A percentile compares a stretch with the other conserved stretches of the same genome.
Conservation (phyloP, 2,329 filamentous ascomycete species). For the Davidsoniella eucalypti region DNA sequence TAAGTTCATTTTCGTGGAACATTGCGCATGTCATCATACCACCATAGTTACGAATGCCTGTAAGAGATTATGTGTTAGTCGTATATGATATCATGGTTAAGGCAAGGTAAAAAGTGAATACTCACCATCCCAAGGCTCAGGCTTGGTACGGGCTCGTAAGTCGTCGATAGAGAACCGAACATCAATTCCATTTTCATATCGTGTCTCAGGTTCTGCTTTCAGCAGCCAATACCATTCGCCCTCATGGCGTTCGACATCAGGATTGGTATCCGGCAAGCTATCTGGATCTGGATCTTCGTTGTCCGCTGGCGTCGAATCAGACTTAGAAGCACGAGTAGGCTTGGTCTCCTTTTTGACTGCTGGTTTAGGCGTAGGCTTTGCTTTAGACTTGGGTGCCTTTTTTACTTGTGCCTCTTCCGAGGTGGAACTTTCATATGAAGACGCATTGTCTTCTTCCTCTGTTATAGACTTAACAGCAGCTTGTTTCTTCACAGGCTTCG, state of each 20-base stretch:
- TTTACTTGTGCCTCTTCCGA: neutral
- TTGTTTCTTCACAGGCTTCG: neutral
- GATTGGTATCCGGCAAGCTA: constrained; percentile 23
- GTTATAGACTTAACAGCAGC: neutral
- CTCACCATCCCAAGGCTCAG: constrained; percentile 84
- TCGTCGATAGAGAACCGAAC: constrained; percentile 94
- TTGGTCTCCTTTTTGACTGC: constrained; percentile 1
- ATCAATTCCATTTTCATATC: constrained; percentile 72
- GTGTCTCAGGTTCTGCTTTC: constrained; percentile 78
- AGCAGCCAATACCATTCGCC: constrained; percentile 55
- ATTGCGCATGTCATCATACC: constrained; percentile 18
- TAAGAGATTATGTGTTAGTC: neutral
- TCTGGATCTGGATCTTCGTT: constrained; percentile 20
- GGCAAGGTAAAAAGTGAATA: constrained; percentile 14
- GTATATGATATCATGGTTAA: neutral
- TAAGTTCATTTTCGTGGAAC: too few relatives aligned
- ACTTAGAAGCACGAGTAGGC: neutral
- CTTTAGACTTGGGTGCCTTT: neutral
- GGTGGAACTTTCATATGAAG: neutral
- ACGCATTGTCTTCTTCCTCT: neutral
- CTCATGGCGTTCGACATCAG: constrained; percentile 24
- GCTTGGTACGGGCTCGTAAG: constrained; percentile 50
- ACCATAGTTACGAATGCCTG: constrained; percentile 34
- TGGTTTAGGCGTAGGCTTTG: constrained; percentile 2
- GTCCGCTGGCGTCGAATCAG: neutral